Evolutionary conservation across 805 yeast species (phyloP).

Genomic region (Kodamaea kaohsiungensis): DNA sequence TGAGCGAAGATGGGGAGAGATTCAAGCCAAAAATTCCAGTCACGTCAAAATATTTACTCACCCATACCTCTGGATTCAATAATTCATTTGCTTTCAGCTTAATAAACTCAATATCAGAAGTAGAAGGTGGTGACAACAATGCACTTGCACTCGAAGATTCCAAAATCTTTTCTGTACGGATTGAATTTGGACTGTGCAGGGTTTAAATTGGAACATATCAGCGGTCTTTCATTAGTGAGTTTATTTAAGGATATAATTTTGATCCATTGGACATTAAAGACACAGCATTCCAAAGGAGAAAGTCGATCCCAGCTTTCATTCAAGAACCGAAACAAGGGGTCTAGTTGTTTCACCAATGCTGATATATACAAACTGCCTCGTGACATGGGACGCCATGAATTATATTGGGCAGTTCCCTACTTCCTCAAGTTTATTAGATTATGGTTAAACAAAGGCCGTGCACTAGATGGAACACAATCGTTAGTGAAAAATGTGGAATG

Average conservation of each 20-base stretch:
- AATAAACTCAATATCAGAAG: slow-evolving; percentile 1
- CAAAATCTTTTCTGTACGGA: slow-evolving; percentile 34
- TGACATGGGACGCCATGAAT: slow-evolving; percentile 47
- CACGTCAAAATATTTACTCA: slow-evolving; percentile 30
- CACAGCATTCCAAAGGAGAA: neutral
- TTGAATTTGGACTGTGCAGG: slow-evolving; percentile 42
- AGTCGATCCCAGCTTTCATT: slow-evolving; percentile 2
- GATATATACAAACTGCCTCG: slow-evolving; percentile 2
- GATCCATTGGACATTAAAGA: slow-evolving; percentile 25
- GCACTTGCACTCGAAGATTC: slow-evolving; percentile 6
- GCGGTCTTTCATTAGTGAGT: slow-evolving; percentile 37
- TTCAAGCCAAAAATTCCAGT: slow-evolving; percentile 25
- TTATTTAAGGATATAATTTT: slow-evolving; percentile 30
- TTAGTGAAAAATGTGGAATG: slow-evolving; percentile 1
- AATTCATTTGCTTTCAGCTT: slow-evolving; percentile 14
- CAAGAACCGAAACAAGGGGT: neutral
- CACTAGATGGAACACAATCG: slow-evolving; percentile 32
- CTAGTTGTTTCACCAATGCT: neutral
- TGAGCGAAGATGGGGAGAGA: slow-evolving; percentile 16
- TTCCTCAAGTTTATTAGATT: slow-evolving; percentile 39
- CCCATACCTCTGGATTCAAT: slow-evolving; percentile 31
- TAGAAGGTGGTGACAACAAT: slow-evolving; percentile 4
- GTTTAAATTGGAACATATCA: slow-evolving; percentile 31
- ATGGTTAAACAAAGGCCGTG: slow-evolving; percentile 42
- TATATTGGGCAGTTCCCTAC: slow-evolving; percentile 38